Conservation (phyloP, 2,329 filamentous ascomycete genomes). For the Fusarium keratoplasticum region DNA sequence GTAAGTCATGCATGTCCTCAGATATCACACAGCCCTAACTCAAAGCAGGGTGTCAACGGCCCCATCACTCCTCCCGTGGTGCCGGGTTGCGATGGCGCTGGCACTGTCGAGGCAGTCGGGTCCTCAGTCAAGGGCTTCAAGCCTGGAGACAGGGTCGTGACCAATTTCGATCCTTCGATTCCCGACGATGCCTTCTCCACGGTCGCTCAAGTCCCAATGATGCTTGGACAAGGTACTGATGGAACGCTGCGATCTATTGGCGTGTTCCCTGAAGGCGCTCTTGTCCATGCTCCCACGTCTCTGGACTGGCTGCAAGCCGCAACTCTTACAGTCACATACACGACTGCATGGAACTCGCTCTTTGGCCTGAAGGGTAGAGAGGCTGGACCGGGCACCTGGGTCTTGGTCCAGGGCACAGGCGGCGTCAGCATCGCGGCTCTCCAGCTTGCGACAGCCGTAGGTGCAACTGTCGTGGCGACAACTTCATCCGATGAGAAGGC, state of each 20-base stretch:
- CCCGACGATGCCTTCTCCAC: slow-evolving; percentile 37
- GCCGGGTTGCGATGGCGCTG: slow-evolving; percentile 55
- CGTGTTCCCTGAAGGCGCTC: slow-evolving; percentile 66
- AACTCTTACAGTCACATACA: slow-evolving; percentile 60
- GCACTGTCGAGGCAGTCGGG: slow-evolving; percentile 62
- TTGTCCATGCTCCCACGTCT: slow-evolving; percentile 63
- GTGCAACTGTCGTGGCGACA: slow-evolving; percentile 68
- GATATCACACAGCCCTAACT: neutral
- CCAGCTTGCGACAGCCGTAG: slow-evolving; percentile 60
- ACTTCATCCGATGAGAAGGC: slow-evolving; percentile 68
- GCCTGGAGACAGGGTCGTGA: slow-evolving; percentile 68
- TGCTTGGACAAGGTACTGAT: slow-evolving; percentile 68
- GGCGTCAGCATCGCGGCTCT: slow-evolving; percentile 53
- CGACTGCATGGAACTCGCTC: slow-evolving; percentile 65
- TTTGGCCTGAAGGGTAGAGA: slow-evolving; percentile 57
- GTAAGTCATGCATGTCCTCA: slow-evolving; percentile 36
- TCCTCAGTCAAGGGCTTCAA: slow-evolving; percentile 58
- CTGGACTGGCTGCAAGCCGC: slow-evolving; percentile 53
- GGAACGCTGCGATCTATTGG: slow-evolving; percentile 69
- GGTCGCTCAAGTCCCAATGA: slow-evolving; percentile 51
- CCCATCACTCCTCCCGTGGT: slow-evolving; percentile 43
- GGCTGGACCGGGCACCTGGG: slow-evolving; percentile 50
- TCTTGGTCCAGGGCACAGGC: slow-evolving; percentile 55
- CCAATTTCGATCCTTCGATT: slow-evolving; percentile 51
- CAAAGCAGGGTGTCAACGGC: slow-evolving; percentile 33